phyloP scores from a whole-genome alignment of 108 stramenopile genomes.

The Cylindrotheca closterium region DNA sequence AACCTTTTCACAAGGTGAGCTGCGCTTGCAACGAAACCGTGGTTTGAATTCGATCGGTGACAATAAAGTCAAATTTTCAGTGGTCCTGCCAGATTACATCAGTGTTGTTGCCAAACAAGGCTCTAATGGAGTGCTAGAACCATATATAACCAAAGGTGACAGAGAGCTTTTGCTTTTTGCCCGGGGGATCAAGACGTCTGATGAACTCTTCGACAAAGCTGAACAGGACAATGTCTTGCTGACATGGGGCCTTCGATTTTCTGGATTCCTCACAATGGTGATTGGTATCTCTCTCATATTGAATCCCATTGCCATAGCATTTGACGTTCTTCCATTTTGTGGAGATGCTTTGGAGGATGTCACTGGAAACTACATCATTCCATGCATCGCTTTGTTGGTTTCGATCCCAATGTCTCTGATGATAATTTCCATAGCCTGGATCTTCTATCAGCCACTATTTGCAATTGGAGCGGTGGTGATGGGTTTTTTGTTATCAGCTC shows the following conservation, averaged over 20 bases:
- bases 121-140: slow-evolving; percentile 1
- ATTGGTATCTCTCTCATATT: slow-evolving; percentile 19
- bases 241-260: slow-evolving; percentile 29
- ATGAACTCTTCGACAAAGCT: slow-evolving; percentile 20
- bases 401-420: slow-evolving; percentile 9
- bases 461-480: slow-evolving; percentile 1
- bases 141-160: slow-evolving; percentile 14
- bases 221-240: slow-evolving; percentile 15
- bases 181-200: slow-evolving; percentile 4
- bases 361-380: slow-evolving; percentile 14
- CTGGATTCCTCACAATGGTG: slow-evolving; percentile 22
- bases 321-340: slow-evolving; percentile 27
- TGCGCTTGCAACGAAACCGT: background rate
- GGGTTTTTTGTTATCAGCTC: background rate
- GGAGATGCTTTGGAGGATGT: slow-evolving; percentile 16
- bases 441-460: slow-evolving; percentile 18
- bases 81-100: slow-evolving; percentile 1
- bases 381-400: slow-evolving; percentile 18
- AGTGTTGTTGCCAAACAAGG: slow-evolving; percentile 21
- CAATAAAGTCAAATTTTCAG: slow-evolving; percentile 8
- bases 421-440: slow-evolving; percentile 30
- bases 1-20: background rate
- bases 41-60: background rate
- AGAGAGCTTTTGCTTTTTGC: slow-evolving; percentile 12
- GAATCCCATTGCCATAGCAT: slow-evolving; percentile 18